Base-by-base conservation (phyloP, 2,329 filamentous ascomycete genomes). In the Ophiocordyceps camponoti-leonardi region DNA sequence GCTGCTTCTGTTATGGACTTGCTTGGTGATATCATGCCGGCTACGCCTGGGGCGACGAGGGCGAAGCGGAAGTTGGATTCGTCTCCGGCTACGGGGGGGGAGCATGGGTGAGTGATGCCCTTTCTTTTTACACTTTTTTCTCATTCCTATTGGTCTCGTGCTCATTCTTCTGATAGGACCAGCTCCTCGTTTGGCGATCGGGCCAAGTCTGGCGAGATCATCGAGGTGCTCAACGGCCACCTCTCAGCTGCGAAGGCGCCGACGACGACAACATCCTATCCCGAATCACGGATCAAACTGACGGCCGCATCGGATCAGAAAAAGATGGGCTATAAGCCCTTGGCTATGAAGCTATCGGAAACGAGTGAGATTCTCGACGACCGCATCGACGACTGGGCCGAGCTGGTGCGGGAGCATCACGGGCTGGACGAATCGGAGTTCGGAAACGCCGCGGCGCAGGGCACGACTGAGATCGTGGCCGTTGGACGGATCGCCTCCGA, bases 301-400 rank as follows among this genome's bases (percentile, higher is more conserved):
- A 88, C 81, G 6, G 84, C 86, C 3, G 84, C 85, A 48, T 90
- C 86, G 1, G 90, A 96, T 59, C 74, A 86, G 56, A 87, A 88
- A 60, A 95, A 94, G 60, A 81, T 95, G 53, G 78, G 71, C 1
- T 98, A 96, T 64, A 92, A 88, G 58, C 85, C 87, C 2, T 81
- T 96, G 71, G 83, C 86, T 2, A 94, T 96, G 87, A 94, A 94
- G 57, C 71, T 92, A 7, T 88, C 86, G 6, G 88, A 95, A 59
- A 80, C 86, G 0, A 94, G 90, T 5, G 88, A 94, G 61, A 85
- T 94, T 41, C 73, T 96, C 8, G 92, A 98, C 63, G 90, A 96
- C 62, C 75, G 87, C 54, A 95, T 98, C 66, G 87, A 96, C 54
- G 86, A 88, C 50, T 94, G 95, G 56, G 72, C 78, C 48, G 66